Conservation (phyloP, 163 green algal genomes). For the Scenedesmus sp. region DNA sequence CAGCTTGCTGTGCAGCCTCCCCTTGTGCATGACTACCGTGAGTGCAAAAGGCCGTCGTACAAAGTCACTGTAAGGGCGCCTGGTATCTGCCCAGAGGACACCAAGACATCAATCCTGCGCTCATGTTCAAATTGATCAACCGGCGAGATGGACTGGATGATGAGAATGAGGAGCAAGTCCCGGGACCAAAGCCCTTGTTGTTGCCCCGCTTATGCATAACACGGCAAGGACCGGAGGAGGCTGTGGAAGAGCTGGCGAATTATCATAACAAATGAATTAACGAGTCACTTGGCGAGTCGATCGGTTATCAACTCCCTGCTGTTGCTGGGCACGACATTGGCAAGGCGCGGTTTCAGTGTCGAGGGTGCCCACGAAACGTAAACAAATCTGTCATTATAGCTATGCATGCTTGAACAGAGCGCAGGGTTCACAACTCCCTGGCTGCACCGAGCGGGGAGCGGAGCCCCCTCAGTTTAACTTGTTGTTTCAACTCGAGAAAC, state of each 20-base stretch:
- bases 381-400: background rate
- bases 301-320: background rate
- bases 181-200: slow-evolving; percentile 8
- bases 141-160: no score
- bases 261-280: no score
- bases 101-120: no score
- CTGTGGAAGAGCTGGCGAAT: no score
- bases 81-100: no score
- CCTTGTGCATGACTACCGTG: background rate
- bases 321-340: background rate
- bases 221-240: background rate
- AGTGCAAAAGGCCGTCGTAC: background rate
- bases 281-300: no score
- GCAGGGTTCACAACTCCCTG: background rate
- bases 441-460: background rate
- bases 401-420: background rate
- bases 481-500: background rate
- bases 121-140: no score
- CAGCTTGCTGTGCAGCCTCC: background rate
- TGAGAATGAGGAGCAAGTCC: background rate
- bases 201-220: background rate
- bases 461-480: background rate
- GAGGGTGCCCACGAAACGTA: background rate
- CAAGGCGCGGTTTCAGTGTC: background rate
- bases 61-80: background rate